Evolutionary conservation across 2,329 filamentous ascomycete species (phyloP), one percentile per base, ranked within the genome.

Genomic region (Ceratocystis lukuohia): DNA sequence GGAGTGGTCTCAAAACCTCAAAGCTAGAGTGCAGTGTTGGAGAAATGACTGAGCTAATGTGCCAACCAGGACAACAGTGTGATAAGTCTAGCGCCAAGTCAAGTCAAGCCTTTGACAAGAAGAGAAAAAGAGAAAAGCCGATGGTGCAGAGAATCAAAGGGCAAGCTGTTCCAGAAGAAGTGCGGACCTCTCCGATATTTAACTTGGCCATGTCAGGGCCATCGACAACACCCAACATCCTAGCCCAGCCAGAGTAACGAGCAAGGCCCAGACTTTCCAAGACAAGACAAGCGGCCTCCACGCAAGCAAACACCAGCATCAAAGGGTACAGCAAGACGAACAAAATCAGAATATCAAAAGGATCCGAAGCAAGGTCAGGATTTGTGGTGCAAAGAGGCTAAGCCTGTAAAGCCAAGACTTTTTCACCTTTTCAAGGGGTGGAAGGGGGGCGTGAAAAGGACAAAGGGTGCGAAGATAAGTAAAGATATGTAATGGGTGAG

Each of bases 21-120:
- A 12, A 59, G 22, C 17, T 7, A 59, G 28, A 28, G 28, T 41
- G 30, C 8, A 37, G 56, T 33, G 15, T 6, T 30, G 30, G 56
- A n/a, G 15, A 8, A 7, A 15, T 30, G 25, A 17, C 53, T 12
- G 28, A 30, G 6, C 25, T 59, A 33, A 20, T 37, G 56, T 59
- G 56, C 20, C 56, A 59, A 59, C 56, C 56, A 59, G 56, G 56
- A 59, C 56, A 59, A n/a, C 56, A 59, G n/a, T 59, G 56, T n/a
- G 25, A 20, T 33, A 37, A 33, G 25, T 59, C 25, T 59, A n/a
- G 53, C 17, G 53, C n/a, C 53, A 59, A 59, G 53, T 41, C 12
- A 59, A 59, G 56, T 33, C n/a, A 25, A 41, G 12, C 12, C 37
- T 12, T 15, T n/a, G 20, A 48, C 17, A 48, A 20, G 46, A 22